These are phyloP conservation scores for Bruguiera gymnorhiza DNA, from an alignment of 345 rosid species.

Conservation along the genomic window DNA sequence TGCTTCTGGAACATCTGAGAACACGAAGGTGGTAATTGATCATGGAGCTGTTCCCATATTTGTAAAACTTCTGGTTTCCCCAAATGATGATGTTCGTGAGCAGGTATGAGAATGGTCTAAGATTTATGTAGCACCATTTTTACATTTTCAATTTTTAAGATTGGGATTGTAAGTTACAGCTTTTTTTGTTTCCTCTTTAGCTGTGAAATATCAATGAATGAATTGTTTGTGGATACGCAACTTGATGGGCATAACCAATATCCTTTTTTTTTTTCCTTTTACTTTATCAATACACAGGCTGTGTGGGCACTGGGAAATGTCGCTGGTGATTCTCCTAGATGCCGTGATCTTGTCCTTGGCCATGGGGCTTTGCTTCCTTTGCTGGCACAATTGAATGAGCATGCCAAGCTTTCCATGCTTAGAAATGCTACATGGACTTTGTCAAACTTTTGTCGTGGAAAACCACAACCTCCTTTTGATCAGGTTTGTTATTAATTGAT, in stretches of 20 bases:
- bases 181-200: no score
- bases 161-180: background rate
- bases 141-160: background rate
- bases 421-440: constrained; percentile 92
- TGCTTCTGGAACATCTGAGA: constrained; percentile 89
- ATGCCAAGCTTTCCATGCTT: constrained; percentile 74
- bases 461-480: constrained; percentile 72
- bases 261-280: background rate
- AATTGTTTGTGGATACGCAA: background rate
- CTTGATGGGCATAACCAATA: background rate
- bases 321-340: constrained; percentile 86
- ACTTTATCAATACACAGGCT: constrained; percentile 35
- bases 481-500: constrained; percentile 42
- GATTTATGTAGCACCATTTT: background rate
- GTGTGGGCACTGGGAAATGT: constrained; percentile 91
- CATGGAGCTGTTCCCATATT: constrained; percentile 84
- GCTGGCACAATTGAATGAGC: constrained; percentile 60
- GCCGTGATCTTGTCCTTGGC: constrained; percentile 71
- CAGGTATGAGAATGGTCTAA: constrained; percentile 46
- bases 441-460: constrained; percentile 82
- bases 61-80: constrained; percentile 73
- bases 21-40: constrained; percentile 80
- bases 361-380: constrained; percentile 60
- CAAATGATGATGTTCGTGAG: constrained; percentile 70
- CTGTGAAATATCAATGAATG: background rate